A percentile compares a stretch with the other conserved stretches of the same genome.
Evolutionary conservation across 495 filamentous ascomycete genomes (phyloP).

Genomic region (Podospora appendiculata): DNA sequence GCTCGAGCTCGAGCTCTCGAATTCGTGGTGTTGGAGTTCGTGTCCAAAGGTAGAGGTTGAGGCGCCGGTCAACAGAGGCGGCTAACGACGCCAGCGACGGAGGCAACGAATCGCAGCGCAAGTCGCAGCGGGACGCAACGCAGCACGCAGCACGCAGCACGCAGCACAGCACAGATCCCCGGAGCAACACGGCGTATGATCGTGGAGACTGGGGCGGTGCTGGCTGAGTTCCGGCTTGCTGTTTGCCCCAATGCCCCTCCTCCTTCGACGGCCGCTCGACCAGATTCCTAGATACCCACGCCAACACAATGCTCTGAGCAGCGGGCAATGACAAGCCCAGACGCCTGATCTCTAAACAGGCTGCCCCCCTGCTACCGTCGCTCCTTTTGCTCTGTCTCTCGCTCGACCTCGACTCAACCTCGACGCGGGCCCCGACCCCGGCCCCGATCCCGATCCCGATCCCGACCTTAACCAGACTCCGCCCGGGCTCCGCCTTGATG

Average conservation of each 20-base stretch:
- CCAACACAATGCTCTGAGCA: slow-evolving; percentile 29
- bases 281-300: not conserved
- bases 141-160: not conserved
- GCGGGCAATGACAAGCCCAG: slow-evolving; percentile 27
- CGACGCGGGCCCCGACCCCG: not conserved
- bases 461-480: not conserved
- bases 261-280: slow-evolving; percentile 3
- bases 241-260: not conserved
- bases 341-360: slow-evolving; percentile 3
- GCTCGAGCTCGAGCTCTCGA: not conserved
- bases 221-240: slow-evolving; percentile 11
- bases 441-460: not conserved
- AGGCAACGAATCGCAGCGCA: no score
- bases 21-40: no score
- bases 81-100: no score
- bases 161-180: not conserved
- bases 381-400: slow-evolving; percentile 5
- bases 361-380: slow-evolving; percentile 1
- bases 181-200: slow-evolving; percentile 5
- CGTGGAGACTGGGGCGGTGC: slow-evolving; percentile 7
- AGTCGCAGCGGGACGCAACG: not conserved
- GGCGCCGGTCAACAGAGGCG: no score
- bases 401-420: no score
- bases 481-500: slow-evolving; percentile 4
- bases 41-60: no score